A percentile compares a stretch with the other conserved stretches of the same genome.
phyloP scores from a whole-genome alignment of 345 rosid species.

The Citrus unshiu region DNA sequence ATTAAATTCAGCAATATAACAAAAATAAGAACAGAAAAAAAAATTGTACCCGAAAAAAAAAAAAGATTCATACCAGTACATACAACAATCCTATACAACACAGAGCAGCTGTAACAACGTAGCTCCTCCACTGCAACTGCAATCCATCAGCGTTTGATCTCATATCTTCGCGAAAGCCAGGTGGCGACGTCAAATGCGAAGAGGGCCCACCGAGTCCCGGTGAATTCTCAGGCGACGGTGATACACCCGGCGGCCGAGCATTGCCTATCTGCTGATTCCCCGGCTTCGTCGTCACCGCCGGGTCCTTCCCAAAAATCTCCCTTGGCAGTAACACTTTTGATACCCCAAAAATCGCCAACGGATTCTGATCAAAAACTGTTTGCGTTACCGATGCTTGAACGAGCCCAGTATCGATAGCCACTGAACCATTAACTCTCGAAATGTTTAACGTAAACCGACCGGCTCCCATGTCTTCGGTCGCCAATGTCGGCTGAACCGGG shows the following conservation, averaged over 20 bases:
- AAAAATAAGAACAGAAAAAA: neutral
- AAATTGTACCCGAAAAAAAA: conserved; percentile 5
- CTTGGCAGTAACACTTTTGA: conserved; percentile 79
- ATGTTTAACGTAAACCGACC: conserved; percentile 81
- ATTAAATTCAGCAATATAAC: conserved; percentile 35
- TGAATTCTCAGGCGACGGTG: conserved; percentile 47
- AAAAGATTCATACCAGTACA: conserved; percentile 38
- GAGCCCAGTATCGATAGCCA: conserved; percentile 69
- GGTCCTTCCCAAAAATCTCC: conserved; percentile 55
- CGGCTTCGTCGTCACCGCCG: conserved; percentile 26
- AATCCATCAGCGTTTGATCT: conserved; percentile 28
- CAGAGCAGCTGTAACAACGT: conserved; percentile 20
- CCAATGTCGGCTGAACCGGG: conserved; percentile 88
- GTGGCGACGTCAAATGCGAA: conserved; percentile 50
- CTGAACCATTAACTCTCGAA: conserved; percentile 73
- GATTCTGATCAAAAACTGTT: conserved; percentile 84
- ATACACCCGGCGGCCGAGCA: conserved; percentile 45
- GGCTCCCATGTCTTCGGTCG: conserved; percentile 77
- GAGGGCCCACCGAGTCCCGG: conserved; percentile 29
- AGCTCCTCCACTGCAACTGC: conserved; percentile 7
- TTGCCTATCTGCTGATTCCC: conserved; percentile 22
- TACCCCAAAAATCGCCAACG: conserved; percentile 81
- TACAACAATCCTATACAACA: conserved; percentile 68
- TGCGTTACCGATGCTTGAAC: conserved; percentile 82
- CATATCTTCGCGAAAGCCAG: conserved; percentile 31